A percentile compares a stretch with the other conserved stretches of the same genome.
Conservation (phyloP, 352 stramenopile genomes). For the Stramenopiles sp. region DNA sequence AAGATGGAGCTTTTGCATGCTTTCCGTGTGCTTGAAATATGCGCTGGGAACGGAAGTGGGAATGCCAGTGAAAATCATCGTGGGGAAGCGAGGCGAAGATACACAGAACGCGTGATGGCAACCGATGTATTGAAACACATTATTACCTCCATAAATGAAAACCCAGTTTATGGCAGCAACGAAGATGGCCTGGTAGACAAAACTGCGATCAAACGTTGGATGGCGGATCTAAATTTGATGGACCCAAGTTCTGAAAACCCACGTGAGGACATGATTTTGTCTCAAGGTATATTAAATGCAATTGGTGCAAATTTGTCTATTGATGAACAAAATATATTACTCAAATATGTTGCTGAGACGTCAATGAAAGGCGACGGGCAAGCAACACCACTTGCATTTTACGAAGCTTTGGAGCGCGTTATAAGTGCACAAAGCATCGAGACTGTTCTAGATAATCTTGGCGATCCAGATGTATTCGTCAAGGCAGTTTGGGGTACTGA, state of each 20-base stretch:
- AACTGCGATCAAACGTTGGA: not conserved
- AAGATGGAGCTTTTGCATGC: not conserved
- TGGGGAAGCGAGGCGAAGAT: not conserved
- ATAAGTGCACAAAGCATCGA: not conserved
- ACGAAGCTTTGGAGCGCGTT: not conserved
- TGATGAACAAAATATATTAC: not conserved
- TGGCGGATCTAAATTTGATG: not conserved
- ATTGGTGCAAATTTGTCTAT: not conserved
- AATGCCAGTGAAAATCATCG: not conserved
- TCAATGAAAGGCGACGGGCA: not conserved
- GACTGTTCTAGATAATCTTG: not conserved
- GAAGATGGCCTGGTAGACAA: not conserved
- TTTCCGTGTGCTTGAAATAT: not conserved
- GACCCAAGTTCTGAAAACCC: not conserved
- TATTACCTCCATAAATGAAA: not conserved
- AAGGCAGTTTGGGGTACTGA: not conserved
- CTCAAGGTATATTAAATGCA: not conserved
- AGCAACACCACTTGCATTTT: not conserved
- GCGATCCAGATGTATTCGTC: not conserved
- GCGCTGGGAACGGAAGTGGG: not conserved
- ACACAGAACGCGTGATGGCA: not conserved
- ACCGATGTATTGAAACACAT: not conserved
- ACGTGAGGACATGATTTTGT: not conserved
- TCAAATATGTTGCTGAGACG: not conserved
- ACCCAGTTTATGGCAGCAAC: not conserved